A percentile compares a stretch with the other conserved stretches of the same genome.
Evolutionary conservation across 23 red algal species (phyloP).

Genomic region (Cyanidium caldarium): DNA sequence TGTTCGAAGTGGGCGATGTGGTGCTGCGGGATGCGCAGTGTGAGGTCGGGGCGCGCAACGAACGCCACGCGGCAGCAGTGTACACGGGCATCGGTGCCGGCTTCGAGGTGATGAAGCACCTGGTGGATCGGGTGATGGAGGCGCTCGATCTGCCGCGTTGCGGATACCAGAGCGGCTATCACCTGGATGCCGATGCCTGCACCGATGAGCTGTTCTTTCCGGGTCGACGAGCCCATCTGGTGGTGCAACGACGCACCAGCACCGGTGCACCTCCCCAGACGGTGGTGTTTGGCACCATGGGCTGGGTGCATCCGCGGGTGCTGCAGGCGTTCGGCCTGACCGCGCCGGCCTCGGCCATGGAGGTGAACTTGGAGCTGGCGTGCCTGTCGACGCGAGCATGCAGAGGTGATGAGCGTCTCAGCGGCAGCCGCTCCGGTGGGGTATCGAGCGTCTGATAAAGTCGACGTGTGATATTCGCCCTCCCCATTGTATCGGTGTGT

Average conservation of each 20-base stretch:
- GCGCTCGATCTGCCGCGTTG: conserved; percentile 20
- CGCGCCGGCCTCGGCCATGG: conserved; percentile 75
- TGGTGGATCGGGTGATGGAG: conserved; percentile 60
- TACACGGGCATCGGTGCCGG: conserved; percentile 55
- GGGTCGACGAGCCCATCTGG: conserved; percentile 53
- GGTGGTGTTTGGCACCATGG: conserved; percentile 31
- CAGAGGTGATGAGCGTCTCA: too few species aligned
- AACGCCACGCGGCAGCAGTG: conserved; percentile 45
- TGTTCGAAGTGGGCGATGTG: conserved; percentile 88
- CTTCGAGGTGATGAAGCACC: conserved; percentile 80
- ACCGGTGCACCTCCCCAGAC: too few species aligned
- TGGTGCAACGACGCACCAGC: conserved; percentile 32
- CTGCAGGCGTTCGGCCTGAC: conserved; percentile 63
- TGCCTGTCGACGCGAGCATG: too few species aligned
- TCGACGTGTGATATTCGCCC: too few species aligned
- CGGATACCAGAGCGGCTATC: not conserved
- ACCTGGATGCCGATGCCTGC: conserved; percentile 25
- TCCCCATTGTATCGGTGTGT: too few species aligned
- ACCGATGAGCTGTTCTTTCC: conserved; percentile 67
- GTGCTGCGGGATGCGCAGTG: conserved; percentile 36
- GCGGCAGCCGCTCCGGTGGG: too few species aligned
- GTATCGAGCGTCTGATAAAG: too few species aligned
- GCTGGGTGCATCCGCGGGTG: conserved; percentile 93
- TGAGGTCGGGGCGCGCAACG: conserved; percentile 50
- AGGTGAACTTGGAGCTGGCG: conserved; percentile 72